phyloP scores from a whole-genome alignment of 495 filamentous ascomycete species.

The Hypoxylon subgilvum region DNA sequence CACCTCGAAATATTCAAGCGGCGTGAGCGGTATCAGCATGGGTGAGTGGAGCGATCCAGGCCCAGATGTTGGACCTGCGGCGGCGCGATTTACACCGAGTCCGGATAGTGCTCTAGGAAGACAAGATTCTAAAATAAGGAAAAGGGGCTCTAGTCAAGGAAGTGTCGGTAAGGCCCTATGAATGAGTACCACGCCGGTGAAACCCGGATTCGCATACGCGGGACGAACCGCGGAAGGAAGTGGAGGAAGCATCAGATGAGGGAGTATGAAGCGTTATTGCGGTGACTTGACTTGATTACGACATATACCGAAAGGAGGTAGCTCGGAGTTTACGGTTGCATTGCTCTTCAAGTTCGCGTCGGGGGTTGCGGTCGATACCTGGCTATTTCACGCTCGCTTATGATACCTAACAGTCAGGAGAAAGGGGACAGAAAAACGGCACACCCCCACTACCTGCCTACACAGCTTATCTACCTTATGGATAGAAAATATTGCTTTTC shows the following conservation, averaged over 20 bases:
- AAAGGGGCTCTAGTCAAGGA: constrained; percentile 34
- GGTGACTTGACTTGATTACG: too few species aligned
- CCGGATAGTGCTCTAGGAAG: constrained; percentile 26
- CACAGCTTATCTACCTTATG: too few species aligned
- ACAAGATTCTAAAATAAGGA: constrained; percentile 10
- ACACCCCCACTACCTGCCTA: background rate
- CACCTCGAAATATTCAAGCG: constrained; percentile 55
- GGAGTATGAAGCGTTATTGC: too few species aligned
- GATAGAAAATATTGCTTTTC: constrained; percentile 9
- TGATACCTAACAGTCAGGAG: constrained; percentile 20
- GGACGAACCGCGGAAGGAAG: too few species aligned
- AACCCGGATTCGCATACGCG: background rate
- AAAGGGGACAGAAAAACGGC: background rate
- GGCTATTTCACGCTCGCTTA: constrained; percentile 27
- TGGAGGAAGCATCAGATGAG: too few species aligned
- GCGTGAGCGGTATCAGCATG: constrained; percentile 43
- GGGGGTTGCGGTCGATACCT: constrained; percentile 21
- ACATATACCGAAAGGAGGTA: background rate
- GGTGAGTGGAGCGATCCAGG: constrained; percentile 60
- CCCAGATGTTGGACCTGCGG: constrained; percentile 55
- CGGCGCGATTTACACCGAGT: constrained; percentile 39
- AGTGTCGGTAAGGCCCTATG: constrained; percentile 53
- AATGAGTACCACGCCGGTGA: background rate
- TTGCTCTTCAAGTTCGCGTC: constrained; percentile 1
- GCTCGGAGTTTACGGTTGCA: too few species aligned